Conservation (phyloP, 345 rosid species). For the Syzygium grande region DNA sequence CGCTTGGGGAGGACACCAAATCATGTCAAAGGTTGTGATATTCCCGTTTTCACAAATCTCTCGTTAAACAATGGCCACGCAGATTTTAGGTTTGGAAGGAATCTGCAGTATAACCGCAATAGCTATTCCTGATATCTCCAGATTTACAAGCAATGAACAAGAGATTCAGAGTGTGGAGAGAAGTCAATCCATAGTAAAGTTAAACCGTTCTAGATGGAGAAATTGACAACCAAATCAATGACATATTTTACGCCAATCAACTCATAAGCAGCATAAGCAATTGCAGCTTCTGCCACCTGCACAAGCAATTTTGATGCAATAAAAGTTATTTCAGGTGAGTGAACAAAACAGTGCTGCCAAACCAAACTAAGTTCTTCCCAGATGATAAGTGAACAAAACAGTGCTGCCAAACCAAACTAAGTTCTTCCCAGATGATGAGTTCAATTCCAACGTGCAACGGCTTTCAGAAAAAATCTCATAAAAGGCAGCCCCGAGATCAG, state of each 20-base stretch:
- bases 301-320: background rate
- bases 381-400: background rate
- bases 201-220: background rate
- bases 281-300: background rate
- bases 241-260: background rate
- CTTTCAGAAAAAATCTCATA: background rate
- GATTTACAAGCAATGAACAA: background rate
- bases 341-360: background rate
- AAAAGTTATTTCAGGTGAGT: background rate
- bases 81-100: background rate
- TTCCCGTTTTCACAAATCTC: background rate
- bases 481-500: background rate
- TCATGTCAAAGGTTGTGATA: background rate
- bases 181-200: background rate
- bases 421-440: background rate
- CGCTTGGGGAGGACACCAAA: background rate
- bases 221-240: background rate
- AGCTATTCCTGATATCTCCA: background rate
- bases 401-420: background rate
- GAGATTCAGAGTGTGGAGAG: background rate
- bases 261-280: background rate
- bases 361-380: background rate
- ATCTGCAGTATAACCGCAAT: background rate
- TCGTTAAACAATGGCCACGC: background rate
- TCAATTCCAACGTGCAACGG: background rate